Base-by-base conservation (phyloP, 31 red algal genomes). In the Bonnemaisonia californica region DNA sequence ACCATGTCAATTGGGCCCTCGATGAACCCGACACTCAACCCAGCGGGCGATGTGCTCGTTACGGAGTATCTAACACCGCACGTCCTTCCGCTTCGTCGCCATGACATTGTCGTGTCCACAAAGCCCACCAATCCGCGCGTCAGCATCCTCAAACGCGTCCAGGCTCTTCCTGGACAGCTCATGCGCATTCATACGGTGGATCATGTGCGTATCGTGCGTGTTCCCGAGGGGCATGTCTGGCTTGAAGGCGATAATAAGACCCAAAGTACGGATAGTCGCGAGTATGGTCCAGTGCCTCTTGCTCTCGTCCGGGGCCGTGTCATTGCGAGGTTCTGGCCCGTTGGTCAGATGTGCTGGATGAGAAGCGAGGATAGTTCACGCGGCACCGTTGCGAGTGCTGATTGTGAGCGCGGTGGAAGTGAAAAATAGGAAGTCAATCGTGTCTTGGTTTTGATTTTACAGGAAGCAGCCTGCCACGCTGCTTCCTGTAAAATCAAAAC, bases 11-110 rank as follows among this genome's bases (percentile, higher is more conserved):
- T 89, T 19, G 93, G 93, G 32, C 93, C 93, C 21, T 92, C 89
- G n/a, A 96, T 96, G 93, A 62, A 89, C 64, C 93, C 93, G 41
- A 96, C 93, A 9, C 78, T 96, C 36, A 81, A 82, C 73, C 56
- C 65, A 30, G 37, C 31, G 51, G 93, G 93, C 45, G 93, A 96
- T 69, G 71, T 96, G 29, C 69, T 96, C 12, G 51, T 96, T 35
- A 76, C 79, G 1, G 90, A 93, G 40, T 77, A 87, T 79, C 21
- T 92, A 23, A 80, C 73, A 31, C 87, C 88, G 21, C 71, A 59
- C 3, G 36, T 59, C 3, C 40, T 68, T 32, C 56, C 35, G 0
- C 58, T 81, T 21, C 70, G 78, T 39, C 9, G 21, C 13, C 72
- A 60, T 19, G 89, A 96, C 85, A 57, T 96, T 13, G 88, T 96